Base-by-base conservation (phyloP, 495 filamentous ascomycete species). In the Rostrohypoxylon terebratum region DNA sequence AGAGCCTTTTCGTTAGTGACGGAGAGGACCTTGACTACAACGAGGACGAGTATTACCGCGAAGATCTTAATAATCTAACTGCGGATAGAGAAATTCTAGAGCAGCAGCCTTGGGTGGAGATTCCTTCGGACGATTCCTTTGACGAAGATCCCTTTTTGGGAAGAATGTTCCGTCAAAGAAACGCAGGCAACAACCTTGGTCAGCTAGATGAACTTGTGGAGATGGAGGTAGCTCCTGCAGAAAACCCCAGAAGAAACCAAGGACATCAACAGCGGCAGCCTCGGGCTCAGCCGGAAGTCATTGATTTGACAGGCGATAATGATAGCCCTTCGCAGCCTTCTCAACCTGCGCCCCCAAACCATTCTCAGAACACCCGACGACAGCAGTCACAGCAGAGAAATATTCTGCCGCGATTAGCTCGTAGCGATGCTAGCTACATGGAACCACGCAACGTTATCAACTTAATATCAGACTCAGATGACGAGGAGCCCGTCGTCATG, bases 241-340 rank as follows among this genome's bases (percentile, higher is more conserved):
- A 48, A 23, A 65, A 14, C 33, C 51, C 40, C 34, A 20, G 25
- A 28, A 48, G 21, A 14, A 62, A 20, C 36, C 68, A 34, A 48
- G 47, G 59, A 69, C 51, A 58, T 20, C 25, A 54, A 47, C 61
- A 61, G 8, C 59, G 23, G 9, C 65, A 64, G 10, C 54, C 55
- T 47, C 68, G 38, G 48, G 64, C 42, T n/a, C 57, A 71, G 14
- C 75, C 73, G 0, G 72, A 78, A 16, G 66, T 79, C 0, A 80
- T 85, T 25, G 83, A 85, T 55, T 65, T 85, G 18, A 85, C 83
- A 1, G 77, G 69, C 18, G 83, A 84, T 44, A 75, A 77, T 7
- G 79, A 81, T 9, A 44, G 47, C 50, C 59, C 68, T 51, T 36
- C 44, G 50, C 40, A 44, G 45, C 33, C 68, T 55, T 47, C 48